A percentile compares a stretch with the other conserved stretches of the same genome.
Evolutionary conservation across 768 basidiomycete genomes (phyloP).

Genomic region (Tephrocybe sp.): DNA sequence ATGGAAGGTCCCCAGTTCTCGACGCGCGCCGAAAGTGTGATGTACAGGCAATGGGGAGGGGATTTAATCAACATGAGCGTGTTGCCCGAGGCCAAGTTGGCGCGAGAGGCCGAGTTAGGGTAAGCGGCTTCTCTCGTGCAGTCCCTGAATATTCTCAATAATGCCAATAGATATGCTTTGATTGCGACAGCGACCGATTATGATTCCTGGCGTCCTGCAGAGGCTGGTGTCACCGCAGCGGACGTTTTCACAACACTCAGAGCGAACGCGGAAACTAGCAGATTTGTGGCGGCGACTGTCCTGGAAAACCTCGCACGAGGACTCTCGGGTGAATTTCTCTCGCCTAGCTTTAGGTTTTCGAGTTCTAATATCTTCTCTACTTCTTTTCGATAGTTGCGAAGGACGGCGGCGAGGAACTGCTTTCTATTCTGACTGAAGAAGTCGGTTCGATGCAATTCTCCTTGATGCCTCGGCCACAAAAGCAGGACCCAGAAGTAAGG

Average conservation of each 20-base stretch:
- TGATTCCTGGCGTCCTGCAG: slow-evolving; percentile 87
- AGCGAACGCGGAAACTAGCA: slow-evolving; percentile 84
- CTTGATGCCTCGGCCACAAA: slow-evolving; percentile 71
- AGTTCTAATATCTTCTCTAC: not conserved
- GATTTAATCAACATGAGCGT: slow-evolving; percentile 98
- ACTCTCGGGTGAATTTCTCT: not conserved
- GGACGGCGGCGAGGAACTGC: slow-evolving; percentile 32
- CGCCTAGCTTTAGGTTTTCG: not conserved
- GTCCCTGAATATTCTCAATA: not conserved
- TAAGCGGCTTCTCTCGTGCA: slow-evolving; percentile 30
- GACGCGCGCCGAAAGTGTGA: slow-evolving; percentile 92
- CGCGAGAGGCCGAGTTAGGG: slow-evolving; percentile 93
- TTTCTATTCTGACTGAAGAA: slow-evolving; percentile 53
- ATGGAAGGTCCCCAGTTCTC: slow-evolving; percentile 99
- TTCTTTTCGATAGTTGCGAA: slow-evolving; percentile 6
- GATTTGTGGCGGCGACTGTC: slow-evolving; percentile 68
- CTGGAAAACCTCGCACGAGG: slow-evolving; percentile 55
- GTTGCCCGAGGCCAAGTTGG: slow-evolving; percentile 95
- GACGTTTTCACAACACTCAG: slow-evolving; percentile 90
- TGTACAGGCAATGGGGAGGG: slow-evolving; percentile 93
- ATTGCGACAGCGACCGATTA: slow-evolving; percentile 93
- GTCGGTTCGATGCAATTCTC: slow-evolving; percentile 82
- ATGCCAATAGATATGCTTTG: slow-evolving; percentile 73
- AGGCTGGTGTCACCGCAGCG: slow-evolving; percentile 82
- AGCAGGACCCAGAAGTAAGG: slow-evolving; percentile 57